Percentiles rank a stretch among this genome's conserved stretches.
phyloP scores from a whole-genome alignment of 768 basidiomycete genomes.

The Pisolithus albus region DNA sequence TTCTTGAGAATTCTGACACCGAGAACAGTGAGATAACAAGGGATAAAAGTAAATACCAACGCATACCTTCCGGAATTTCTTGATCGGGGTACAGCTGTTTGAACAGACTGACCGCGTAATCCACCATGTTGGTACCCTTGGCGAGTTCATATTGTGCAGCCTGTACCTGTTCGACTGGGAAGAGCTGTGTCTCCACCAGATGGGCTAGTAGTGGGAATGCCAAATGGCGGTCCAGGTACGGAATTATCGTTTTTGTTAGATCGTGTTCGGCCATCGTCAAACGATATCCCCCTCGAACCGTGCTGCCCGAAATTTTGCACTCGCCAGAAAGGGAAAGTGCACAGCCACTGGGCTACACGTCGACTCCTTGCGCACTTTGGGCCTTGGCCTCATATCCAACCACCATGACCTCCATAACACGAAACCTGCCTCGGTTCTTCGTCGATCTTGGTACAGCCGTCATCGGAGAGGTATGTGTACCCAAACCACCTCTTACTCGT shows the following conservation, averaged over 20 bases:
- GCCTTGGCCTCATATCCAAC: conserved; percentile 3
- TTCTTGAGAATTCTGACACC: conserved; percentile 69
- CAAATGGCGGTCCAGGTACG: conserved; percentile 91
- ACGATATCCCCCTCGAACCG: not conserved
- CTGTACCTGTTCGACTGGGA: conserved; percentile 72
- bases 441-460: conserved; percentile 75
- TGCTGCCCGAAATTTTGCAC: conserved; percentile 9
- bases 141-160: conserved; percentile 96
- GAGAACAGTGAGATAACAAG: not conserved
- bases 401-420: conserved; percentile 70
- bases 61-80: conserved; percentile 60
- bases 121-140: conserved; percentile 97
- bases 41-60: not conserved
- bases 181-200: conserved; percentile 68
- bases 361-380: not conserved
- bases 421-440: conserved; percentile 80
- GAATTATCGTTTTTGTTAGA: conserved; percentile 83
- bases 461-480: conserved; percentile 60
- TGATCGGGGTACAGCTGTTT: conserved; percentile 70
- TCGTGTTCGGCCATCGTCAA: conserved; percentile 81
- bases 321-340: conserved; percentile 6
- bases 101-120: conserved; percentile 81
- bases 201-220: conserved; percentile 89
- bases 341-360: conserved; percentile 19
- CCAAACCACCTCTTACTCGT: not conserved